Percentiles rank a stretch among this genome's conserved stretches.
These are phyloP conservation scores for Volvox carteri DNA, from an alignment of 163 green algal species.

Conservation along the genomic window DNA sequence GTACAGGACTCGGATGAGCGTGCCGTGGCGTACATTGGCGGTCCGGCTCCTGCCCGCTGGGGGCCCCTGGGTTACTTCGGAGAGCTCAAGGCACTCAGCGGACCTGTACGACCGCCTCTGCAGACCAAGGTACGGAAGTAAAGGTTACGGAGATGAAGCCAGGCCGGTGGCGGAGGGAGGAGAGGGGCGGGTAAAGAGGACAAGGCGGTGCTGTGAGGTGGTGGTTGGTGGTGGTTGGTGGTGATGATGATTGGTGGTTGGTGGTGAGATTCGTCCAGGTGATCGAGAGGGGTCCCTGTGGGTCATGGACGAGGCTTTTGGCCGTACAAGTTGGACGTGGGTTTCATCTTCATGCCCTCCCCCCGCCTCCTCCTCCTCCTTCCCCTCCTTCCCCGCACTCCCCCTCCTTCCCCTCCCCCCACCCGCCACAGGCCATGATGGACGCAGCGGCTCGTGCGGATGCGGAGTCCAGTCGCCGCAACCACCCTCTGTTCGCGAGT, in stretches of 20 bases:
- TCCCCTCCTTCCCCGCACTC: neutral
- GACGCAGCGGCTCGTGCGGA: slow-evolving; percentile 32
- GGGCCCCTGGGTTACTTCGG: slow-evolving; percentile 76
- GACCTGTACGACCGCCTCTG: slow-evolving; percentile 14
- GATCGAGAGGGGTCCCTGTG: no score
- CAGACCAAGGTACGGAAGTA: slow-evolving; percentile 21
- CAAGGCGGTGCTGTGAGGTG: no score
- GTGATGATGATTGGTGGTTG: no score
- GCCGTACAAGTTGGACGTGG: no score
- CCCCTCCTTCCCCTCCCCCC: neutral
- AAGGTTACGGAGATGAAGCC: no score
- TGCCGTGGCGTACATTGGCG: slow-evolving; percentile 92
- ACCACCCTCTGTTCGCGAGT: slow-evolving; percentile 70
- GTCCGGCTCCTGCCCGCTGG: slow-evolving; percentile 91
- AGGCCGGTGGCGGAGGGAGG: no score
- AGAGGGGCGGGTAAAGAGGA: no score
- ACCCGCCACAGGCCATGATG: slow-evolving; percentile 46
- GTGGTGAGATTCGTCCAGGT: no score
- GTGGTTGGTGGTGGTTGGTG: no score
- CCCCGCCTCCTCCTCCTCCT: neutral
- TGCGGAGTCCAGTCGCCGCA: slow-evolving; percentile 56
- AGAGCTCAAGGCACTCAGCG: slow-evolving; percentile 42
- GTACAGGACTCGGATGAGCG: slow-evolving; percentile 97
- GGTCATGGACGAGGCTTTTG: no score
- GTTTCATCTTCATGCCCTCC: no score